These are phyloP conservation scores for Streptanthus diversifolius DNA, from an alignment of 345 rosid genomes.

Conservation along the genomic window DNA sequence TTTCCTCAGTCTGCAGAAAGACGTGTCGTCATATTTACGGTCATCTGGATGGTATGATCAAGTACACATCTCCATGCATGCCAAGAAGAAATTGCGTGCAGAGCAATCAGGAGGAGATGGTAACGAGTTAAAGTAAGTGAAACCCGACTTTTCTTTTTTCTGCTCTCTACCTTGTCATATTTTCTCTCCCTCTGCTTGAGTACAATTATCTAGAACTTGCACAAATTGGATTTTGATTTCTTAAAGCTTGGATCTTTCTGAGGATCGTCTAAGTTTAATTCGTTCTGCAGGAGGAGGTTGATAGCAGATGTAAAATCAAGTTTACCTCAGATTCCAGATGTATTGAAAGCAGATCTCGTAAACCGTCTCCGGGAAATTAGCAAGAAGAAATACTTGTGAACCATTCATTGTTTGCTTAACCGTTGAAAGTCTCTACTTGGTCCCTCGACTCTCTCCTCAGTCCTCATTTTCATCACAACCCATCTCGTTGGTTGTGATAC, in stretches of 20 bases:
- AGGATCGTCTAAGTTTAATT: neutral
- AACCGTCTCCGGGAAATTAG: conserved; percentile 48
- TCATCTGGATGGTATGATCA: conserved; percentile 71
- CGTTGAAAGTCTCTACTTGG: conserved; percentile 10
- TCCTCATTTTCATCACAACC: conserved; percentile 22
- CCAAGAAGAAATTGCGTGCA: conserved; percentile 50
- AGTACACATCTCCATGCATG: conserved; percentile 55
- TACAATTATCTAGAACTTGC: neutral
- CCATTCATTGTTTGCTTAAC: conserved; percentile 16
- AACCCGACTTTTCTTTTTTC: neutral
- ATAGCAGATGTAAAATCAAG: conserved; percentile 58
- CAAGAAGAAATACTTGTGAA: conserved; percentile 40
- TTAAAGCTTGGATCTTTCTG: neutral
- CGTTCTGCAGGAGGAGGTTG: conserved; percentile 60
- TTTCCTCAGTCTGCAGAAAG: conserved; percentile 54
- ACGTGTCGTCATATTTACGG: conserved; percentile 55
- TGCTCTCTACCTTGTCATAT: neutral
- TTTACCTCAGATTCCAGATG: conserved; percentile 61
- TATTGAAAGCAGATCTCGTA: conserved; percentile 65
- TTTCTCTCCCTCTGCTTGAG: neutral
- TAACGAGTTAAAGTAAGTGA: conserved; percentile 61
- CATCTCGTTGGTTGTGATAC: conserved; percentile 16
- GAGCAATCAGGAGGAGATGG: conserved; percentile 39
- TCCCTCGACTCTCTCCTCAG: conserved; percentile 33
- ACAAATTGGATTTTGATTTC: neutral